A percentile compares a stretch with the other conserved stretches of the same genome.
Evolutionary conservation across 495 filamentous ascomycete species (phyloP).

Genomic region (Staphylotrichum tortipilum): DNA sequence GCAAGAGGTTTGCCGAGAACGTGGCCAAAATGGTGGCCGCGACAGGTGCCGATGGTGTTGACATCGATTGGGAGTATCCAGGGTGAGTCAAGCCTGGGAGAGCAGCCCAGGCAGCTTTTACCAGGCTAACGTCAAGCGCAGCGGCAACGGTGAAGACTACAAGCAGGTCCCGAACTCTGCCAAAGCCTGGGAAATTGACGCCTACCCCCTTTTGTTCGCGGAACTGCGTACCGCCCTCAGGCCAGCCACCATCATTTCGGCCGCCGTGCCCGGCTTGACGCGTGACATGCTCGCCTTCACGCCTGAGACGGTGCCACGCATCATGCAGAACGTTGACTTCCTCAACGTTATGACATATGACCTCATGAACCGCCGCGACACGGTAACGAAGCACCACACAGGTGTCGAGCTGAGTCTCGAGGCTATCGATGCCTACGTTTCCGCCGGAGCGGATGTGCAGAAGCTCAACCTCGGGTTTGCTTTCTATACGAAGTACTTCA

Average conservation of each 20-base stretch:
- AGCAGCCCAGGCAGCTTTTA: background rate
- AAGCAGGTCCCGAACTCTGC: slow-evolving; percentile 54
- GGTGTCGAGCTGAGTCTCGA: slow-evolving; percentile 47
- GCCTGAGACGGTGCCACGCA: slow-evolving; percentile 49
- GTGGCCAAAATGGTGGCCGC: slow-evolving; percentile 52
- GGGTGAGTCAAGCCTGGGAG: slow-evolving; percentile 35
- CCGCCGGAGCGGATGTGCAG: slow-evolving; percentile 44
- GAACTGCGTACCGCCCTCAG: slow-evolving; percentile 54
- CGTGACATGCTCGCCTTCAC: slow-evolving; percentile 70
- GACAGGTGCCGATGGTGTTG: slow-evolving; percentile 56
- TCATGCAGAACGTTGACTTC: slow-evolving; percentile 59
- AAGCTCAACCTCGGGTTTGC: slow-evolving; percentile 67
- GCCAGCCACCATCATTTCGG: slow-evolving; percentile 52
- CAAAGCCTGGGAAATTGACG: slow-evolving; percentile 53
- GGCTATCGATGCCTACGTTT: slow-evolving; percentile 51
- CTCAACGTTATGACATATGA: slow-evolving; percentile 79
- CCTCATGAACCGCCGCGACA: slow-evolving; percentile 67
- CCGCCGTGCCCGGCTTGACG: slow-evolving; percentile 59
- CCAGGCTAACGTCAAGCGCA: slow-evolving; percentile 11
- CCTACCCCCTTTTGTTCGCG: slow-evolving; percentile 54
- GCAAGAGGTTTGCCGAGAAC: slow-evolving; percentile 54
- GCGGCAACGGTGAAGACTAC: slow-evolving; percentile 72
- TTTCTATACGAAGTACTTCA: slow-evolving; percentile 68
- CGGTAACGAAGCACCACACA: slow-evolving; percentile 58
- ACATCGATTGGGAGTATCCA: slow-evolving; percentile 78